Base-by-base conservation (phyloP, 2,329 filamentous ascomycete genomes). In the Acephala macrosclerotiorum region DNA sequence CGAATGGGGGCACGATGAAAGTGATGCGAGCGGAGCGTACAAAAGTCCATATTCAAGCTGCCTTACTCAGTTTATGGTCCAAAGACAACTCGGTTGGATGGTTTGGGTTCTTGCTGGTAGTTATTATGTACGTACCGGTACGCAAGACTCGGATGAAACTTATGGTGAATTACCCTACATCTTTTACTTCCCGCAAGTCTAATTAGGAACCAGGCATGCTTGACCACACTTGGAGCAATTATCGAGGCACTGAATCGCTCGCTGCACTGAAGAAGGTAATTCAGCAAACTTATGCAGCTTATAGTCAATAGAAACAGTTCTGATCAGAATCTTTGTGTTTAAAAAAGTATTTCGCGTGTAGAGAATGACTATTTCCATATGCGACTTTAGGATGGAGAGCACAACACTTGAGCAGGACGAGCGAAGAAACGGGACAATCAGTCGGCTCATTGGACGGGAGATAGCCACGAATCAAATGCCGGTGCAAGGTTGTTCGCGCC, bases 141-240 rank as follows among this genome's bases (percentile, higher is more conserved):
- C 29, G 22, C 49, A 55, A n/a, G 49, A 55, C 16, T 55, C 29
- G 8, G 49, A 55, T 29, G 26, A 61, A 9, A 45, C 16, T 20
- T 45, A 45, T 45, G 42, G 42, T 45, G n/a, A 45, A n/a, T 8
- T 38, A 20, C 42, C 16, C 18, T n/a, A 8, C n/a, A 3, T 45
- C 18, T 14, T 18, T 18, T 14, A 4, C 18, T 3, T 3, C 3
- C 12, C 7, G 42, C 3, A 18, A 7, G 42, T 40, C 42, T 45
- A 20, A 45, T n/a, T 4, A 45, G n/a, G 11, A 45, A 25, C 35
- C 42, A 68, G 66, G 68, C 7, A 35, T 70, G n/a, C 36, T 68
- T 20, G 40, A 66, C 47, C 66, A 68, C 51, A 61, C 33, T 26
- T 70, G 68, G 66, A 61, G 55, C 60, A 38, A 51, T 8, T 70